phyloP scores from a whole-genome alignment of 495 filamentous ascomycete genomes.

The Hyaloscypha variabilis region DNA sequence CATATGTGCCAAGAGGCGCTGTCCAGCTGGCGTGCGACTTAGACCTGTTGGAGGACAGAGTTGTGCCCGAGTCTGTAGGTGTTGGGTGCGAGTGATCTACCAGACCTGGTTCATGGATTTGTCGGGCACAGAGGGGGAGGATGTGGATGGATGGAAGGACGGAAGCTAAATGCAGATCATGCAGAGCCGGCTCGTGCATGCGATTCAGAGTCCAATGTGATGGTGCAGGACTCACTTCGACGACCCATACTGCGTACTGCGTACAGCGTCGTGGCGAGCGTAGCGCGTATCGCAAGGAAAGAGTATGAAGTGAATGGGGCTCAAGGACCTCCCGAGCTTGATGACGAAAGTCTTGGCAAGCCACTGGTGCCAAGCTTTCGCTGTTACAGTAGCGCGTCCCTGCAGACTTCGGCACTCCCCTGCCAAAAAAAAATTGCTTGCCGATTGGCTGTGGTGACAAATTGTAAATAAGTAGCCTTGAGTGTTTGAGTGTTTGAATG shows the following conservation, averaged over 20 bases:
- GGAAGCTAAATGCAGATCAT: constrained; percentile 6
- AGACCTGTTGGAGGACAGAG: background rate
- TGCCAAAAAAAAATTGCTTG: background rate
- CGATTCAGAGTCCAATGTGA: background rate
- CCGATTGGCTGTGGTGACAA: background rate
- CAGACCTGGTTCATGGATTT: background rate
- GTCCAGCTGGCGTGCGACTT: background rate
- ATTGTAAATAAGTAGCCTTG: background rate
- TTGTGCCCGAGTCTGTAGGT: background rate
- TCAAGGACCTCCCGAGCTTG: background rate
- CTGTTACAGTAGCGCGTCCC: background rate
- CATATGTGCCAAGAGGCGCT: constrained; percentile 3
- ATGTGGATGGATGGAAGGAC: background rate
- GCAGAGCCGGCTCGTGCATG: constrained; percentile 31
- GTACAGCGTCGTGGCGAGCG: background rate
- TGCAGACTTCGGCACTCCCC: background rate
- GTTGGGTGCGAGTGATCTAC: background rate
- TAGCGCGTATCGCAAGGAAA: background rate
- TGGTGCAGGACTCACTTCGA: background rate
- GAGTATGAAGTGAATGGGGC: background rate
- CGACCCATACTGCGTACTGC: background rate
- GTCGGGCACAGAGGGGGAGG: background rate
- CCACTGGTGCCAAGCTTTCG: constrained; percentile 9
- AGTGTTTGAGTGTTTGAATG: too few species aligned
- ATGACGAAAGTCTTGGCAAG: too few species aligned